Percentiles rank a stretch among this genome's conserved stretches.
phyloP scores from a whole-genome alignment of 2,329 filamentous ascomycete genomes.

The Penicillium sp. region DNA sequence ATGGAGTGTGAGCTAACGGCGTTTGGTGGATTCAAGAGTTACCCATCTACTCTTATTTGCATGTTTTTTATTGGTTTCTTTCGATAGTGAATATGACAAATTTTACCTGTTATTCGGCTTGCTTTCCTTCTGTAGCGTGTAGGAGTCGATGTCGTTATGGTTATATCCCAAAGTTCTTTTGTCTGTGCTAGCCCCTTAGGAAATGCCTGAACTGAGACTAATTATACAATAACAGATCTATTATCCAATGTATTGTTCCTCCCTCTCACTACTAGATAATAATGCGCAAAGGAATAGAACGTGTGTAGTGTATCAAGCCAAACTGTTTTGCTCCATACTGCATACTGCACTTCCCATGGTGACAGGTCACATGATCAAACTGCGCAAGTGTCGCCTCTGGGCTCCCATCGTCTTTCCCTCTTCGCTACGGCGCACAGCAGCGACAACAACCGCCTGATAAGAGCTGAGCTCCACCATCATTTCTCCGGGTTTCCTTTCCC shows the following conservation, averaged over 20 bases:
- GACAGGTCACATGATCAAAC: conserved; percentile 25
- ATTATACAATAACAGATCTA: neutral
- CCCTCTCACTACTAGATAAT: neutral
- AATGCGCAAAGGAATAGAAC: neutral
- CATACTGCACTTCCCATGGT: neutral
- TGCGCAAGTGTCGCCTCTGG: conserved; percentile 35
- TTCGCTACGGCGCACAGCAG: conserved; percentile 44
- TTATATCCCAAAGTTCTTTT: neutral
- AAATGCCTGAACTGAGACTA: neutral
- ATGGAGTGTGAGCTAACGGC: conserved; percentile 9
- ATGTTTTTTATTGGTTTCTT: neutral
- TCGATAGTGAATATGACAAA: conserved; percentile 4
- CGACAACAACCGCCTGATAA: conserved; percentile 43
- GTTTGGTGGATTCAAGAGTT: conserved; percentile 7
- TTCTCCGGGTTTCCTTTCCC: conserved; percentile 19
- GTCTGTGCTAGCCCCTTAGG: neutral
- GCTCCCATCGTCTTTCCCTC: conserved; percentile 22
- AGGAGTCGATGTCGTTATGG: neutral
- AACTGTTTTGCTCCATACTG: neutral
- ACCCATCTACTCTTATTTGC: conserved; percentile 2
- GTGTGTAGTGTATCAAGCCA: neutral
- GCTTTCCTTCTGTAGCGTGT: neutral
- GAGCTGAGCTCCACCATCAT: conserved; percentile 24
- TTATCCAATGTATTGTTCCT: neutral
- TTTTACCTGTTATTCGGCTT: neutral